Percentiles rank a stretch among this genome's conserved stretches.
Conservation (phyloP, 345 rosid species). For the Jatropha curcas region DNA sequence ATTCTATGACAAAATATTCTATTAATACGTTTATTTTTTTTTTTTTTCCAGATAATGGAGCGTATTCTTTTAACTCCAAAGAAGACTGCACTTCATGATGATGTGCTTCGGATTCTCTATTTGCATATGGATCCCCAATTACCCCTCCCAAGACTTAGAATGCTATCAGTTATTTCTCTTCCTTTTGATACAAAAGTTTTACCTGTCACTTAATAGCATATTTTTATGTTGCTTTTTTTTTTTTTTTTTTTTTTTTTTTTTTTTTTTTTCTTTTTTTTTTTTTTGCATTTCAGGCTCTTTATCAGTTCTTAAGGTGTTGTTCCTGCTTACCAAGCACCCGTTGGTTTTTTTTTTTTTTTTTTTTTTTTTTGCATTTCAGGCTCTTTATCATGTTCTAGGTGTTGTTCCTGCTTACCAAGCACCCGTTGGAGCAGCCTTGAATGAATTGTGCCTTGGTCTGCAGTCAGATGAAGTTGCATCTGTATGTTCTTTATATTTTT, state of each 20-base stretch:
- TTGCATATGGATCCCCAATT: slow-evolving; percentile 89
- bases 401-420: slow-evolving; percentile 87
- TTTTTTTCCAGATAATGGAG: slow-evolving; percentile 78
- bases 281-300: slow-evolving; percentile 65
- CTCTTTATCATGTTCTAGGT: slow-evolving; percentile 83
- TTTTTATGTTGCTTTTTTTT: slow-evolving; percentile 16
- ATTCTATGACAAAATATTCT: slow-evolving; percentile 15
- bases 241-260: slow-evolving; percentile 15
- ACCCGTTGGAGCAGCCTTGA: slow-evolving; percentile 78
- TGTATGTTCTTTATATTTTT: slow-evolving; percentile 43
- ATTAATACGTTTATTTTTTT: slow-evolving; percentile 6
- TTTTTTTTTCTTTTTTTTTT: no score
- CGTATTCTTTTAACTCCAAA: slow-evolving; percentile 67
- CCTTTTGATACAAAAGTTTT: background rate
- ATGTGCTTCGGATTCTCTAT: slow-evolving; percentile 74
- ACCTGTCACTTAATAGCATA: background rate
- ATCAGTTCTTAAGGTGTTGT: slow-evolving; percentile 85
- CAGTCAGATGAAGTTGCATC: slow-evolving; percentile 77
- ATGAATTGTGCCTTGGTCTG: slow-evolving; percentile 93
- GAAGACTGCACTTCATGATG: slow-evolving; percentile 83
- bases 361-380: slow-evolving; percentile 49
- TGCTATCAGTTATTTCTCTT: slow-evolving; percentile 72
- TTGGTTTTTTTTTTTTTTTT: slow-evolving; percentile 39
- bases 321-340: slow-evolving; percentile 79
- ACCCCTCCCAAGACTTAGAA: slow-evolving; percentile 91